Base-by-base conservation (phyloP, 768 basidiomycete genomes). In the Lactifluus pinguis region DNA sequence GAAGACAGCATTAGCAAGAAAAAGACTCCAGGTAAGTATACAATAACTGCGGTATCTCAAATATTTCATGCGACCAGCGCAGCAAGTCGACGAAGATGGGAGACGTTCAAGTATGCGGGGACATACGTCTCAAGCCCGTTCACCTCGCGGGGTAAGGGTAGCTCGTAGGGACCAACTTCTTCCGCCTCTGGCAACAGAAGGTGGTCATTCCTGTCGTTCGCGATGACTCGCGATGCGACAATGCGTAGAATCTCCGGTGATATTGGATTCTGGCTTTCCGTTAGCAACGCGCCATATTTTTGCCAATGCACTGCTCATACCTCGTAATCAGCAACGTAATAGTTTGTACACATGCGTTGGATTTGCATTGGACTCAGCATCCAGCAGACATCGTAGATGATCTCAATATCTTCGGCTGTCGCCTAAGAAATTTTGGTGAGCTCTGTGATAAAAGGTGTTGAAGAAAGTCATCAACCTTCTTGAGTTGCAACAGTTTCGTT, bases 381-480 rank as follows among this genome's bases (percentile, higher is more conserved):
- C 95, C 97, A 98, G 79, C 95, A 98, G 63, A 99, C 95, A 70
- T 95, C 92, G 72, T 97, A 98, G 68, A 99, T 95, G 69, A 98
- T 98, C 75, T 98, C 95, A 63, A 99, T 97, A 71, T 98, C 97
- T 25, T 89, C 87, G 38, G 91, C 82, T 3, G 94, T 91, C 13
- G 95, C 88, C 93, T 95, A 62, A 36, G 49, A 38, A 55, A 30
- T 21, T 19, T 49, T 32, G 8, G 44, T n/a, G 17, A 50, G 49
- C 19, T 19, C 6, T 1, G 41, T 32, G 17, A 29, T 21, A 34
- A 38, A 55, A 17, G 11, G n/a, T 9, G 25, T 36, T 30, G 39
- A 34, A 34, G 9, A 13, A 15, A 7, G 65, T 9, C 11, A 68
- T 77, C 25, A 57, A 87, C 93, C 83, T 99, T 99, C 79, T 98